A percentile compares a stretch with the other conserved stretches of the same genome.
These are phyloP conservation scores for Pneumocystis canis DNA, from an alignment of 1,139 yeast species.

Conservation along the genomic window DNA sequence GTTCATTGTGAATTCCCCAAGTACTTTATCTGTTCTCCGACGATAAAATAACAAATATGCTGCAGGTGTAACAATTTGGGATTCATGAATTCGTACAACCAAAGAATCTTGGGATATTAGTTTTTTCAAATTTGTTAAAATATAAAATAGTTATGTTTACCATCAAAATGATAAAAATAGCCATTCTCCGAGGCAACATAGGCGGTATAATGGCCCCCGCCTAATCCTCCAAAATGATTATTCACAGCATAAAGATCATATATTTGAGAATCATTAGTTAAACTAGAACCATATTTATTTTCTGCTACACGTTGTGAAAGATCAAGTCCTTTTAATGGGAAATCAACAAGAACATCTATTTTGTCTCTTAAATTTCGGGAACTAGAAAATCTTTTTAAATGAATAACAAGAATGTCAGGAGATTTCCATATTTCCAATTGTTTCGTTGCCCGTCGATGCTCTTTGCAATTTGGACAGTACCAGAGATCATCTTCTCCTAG, in stretches of 20 bases:
- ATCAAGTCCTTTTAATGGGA: constrained; percentile 75
- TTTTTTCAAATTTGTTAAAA: neutral
- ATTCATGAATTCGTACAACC: constrained; percentile 47
- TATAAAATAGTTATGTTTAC: constrained; percentile 5
- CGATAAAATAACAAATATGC: constrained; percentile 82
- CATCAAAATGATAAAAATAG: constrained; percentile 85
- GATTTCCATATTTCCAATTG: constrained; percentile 82
- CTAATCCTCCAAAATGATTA: constrained; percentile 89
- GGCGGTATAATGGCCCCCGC: constrained; percentile 96
- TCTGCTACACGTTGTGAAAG: constrained; percentile 41
- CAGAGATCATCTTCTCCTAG: constrained; percentile 82
- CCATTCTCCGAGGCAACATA: constrained; percentile 60
- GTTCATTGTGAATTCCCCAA: constrained; percentile 10
- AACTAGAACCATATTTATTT: constrained; percentile 26
- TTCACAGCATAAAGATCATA: constrained; percentile 89
- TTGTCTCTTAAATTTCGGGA: constrained; percentile 79
- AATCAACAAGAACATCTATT: constrained; percentile 68
- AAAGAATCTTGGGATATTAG: constrained; percentile 34
- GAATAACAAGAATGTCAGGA: constrained; percentile 81
- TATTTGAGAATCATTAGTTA: constrained; percentile 25
- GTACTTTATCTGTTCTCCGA: constrained; percentile 28
- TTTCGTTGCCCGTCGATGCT: constrained; percentile 81
- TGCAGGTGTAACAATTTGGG: constrained; percentile 51
- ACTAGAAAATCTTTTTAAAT: constrained; percentile 77
- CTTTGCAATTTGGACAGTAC: constrained; percentile 85